phyloP scores from a whole-genome alignment of 164 flowering plant genomes.

The Vitis cinerea region DNA sequence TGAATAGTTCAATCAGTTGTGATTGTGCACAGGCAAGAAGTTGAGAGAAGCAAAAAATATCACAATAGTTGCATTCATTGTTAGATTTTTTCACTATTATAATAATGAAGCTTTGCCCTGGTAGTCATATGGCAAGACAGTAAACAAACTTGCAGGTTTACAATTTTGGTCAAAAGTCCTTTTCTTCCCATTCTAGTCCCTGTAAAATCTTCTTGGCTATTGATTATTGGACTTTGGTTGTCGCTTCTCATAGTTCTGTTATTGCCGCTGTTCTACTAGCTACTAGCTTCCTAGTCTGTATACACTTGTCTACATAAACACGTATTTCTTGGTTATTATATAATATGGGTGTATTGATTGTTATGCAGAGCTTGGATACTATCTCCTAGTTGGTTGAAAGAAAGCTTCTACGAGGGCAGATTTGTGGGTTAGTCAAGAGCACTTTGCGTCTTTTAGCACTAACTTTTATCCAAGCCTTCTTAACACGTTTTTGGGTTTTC shows the following conservation, averaged over 20 bases:
- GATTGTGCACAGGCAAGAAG: too few relatives aligned
- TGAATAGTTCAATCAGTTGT: too few relatives aligned
- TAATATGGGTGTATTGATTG: background rate
- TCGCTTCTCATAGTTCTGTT: background rate
- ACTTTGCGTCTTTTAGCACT: background rate
- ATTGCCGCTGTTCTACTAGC: background rate
- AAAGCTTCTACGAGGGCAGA: slow-evolving; percentile 62
- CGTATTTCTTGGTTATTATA: background rate
- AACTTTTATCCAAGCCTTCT: background rate
- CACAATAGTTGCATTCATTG: too few relatives aligned
- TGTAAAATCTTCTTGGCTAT: background rate
- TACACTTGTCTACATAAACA: too few relatives aligned
- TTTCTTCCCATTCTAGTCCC: background rate
- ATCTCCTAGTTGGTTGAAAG: slow-evolving; percentile 76
- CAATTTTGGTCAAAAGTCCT: too few relatives aligned
- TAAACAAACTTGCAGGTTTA: too few relatives aligned
- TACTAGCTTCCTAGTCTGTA: too few relatives aligned
- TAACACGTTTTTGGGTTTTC: background rate
- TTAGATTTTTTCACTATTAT: background rate
- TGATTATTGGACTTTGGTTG: background rate
- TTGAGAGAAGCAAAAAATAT: too few relatives aligned
- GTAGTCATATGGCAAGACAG: too few relatives aligned
- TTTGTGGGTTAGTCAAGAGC: slow-evolving; percentile 61
- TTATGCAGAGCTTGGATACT: slow-evolving; percentile 82
- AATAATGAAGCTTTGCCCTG: too few relatives aligned